A percentile compares a stretch with the other conserved stretches of the same genome.
phyloP scores from a whole-genome alignment of 2,329 filamentous ascomycete genomes.

The Penicillium sp. region DNA sequence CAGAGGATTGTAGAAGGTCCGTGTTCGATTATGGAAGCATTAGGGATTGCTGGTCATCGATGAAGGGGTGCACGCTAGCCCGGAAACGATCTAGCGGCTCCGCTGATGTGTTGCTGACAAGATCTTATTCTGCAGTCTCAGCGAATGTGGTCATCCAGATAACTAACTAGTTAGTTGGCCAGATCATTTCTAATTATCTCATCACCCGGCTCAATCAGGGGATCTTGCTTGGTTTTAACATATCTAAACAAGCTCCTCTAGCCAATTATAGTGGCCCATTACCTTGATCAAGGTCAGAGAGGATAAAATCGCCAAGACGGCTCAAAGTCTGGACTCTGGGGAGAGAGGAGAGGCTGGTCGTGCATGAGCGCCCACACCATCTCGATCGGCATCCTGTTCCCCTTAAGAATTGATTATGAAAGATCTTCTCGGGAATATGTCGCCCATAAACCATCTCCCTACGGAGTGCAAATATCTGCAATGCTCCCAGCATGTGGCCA shows the following conservation, averaged over 20 bases:
- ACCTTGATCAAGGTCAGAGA: background rate
- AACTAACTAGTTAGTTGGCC: background rate
- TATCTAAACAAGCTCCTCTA: no score
- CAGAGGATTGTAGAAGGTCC: constrained; percentile 4
- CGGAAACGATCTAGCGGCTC: background rate
- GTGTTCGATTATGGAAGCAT: constrained; percentile 6
- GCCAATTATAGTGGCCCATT: background rate
- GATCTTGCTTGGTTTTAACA: background rate
- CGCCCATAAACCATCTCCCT: constrained; percentile 50
- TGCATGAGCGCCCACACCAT: constrained; percentile 49
- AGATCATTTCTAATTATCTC: background rate
- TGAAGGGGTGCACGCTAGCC: background rate
- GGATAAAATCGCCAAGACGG: constrained; percentile 55
- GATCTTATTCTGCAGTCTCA: background rate
- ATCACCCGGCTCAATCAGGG: background rate
- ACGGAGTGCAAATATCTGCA: constrained; percentile 57
- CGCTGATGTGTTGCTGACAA: constrained; percentile 4
- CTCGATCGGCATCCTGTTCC: constrained; percentile 44
- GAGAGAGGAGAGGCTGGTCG: constrained; percentile 47
- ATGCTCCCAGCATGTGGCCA: constrained; percentile 61
- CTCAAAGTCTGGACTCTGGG: constrained; percentile 41
- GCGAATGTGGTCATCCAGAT: background rate
- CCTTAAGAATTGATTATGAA: constrained; percentile 57
- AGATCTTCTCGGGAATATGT: constrained; percentile 53
- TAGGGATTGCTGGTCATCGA: constrained; percentile 7